Percentiles rank a stretch among this genome's conserved stretches.
phyloP scores from a whole-genome alignment of 352 stramenopile species.

The Globisporangium paroecandrum region DNA sequence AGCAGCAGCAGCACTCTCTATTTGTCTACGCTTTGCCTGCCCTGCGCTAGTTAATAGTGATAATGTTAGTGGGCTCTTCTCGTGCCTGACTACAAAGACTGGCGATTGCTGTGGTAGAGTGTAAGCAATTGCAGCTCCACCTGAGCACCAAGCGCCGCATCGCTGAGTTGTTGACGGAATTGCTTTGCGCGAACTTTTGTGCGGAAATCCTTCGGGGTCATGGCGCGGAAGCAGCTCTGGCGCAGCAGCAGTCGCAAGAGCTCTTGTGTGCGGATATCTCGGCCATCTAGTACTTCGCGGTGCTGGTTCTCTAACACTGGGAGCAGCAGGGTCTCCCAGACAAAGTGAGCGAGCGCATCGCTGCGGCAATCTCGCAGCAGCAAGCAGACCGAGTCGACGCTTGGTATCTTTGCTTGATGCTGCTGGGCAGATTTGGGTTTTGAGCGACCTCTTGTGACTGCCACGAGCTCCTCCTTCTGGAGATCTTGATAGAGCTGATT shows the following conservation, averaged over 20 bases:
- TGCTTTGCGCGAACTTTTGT: conserved; percentile 44
- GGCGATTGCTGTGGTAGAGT: conserved; percentile 31
- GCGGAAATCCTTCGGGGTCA: conserved; percentile 58
- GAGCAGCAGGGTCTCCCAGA: conserved; percentile 51
- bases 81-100: not conserved
- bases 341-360: conserved; percentile 38
- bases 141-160: conserved; percentile 29
- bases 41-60: not conserved
- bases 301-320: conserved; percentile 21
- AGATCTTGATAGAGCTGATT: conserved; percentile 23
- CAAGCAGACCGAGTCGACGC: conserved; percentile 25
- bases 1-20: not conserved
- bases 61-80: not conserved
- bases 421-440: not conserved
- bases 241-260: conserved; percentile 29
- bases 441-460: not conserved
- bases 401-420: conserved; percentile 10
- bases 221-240: conserved; percentile 26
- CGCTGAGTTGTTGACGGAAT: conserved; percentile 31
- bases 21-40: not conserved
- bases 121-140: conserved; percentile 41
- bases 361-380: conserved; percentile 40
- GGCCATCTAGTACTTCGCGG: not conserved
- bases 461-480: conserved; percentile 1
- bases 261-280: conserved; percentile 12